Conservation (phyloP, 169 alveolate genomes). For the Theileria equi region DNA sequence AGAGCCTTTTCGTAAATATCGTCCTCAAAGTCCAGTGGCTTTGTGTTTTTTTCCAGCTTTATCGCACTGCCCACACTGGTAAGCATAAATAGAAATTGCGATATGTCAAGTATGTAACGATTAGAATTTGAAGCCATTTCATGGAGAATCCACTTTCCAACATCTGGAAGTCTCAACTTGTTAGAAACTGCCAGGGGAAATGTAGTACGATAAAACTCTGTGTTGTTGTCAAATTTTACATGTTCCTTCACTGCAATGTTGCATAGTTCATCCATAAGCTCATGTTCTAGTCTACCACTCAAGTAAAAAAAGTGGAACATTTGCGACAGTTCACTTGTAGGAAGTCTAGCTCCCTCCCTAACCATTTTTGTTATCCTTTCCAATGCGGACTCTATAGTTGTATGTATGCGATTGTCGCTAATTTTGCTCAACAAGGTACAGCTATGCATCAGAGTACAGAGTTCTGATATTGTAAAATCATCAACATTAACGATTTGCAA, state of each 20-base stretch:
- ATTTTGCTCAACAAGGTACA: too few relatives aligned
- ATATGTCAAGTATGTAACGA: conserved; percentile 1
- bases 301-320: conserved; percentile 43
- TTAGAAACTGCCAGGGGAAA: conserved; percentile 36
- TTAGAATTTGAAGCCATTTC: conserved; percentile 29
- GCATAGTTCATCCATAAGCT: conserved; percentile 11
- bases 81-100: conserved; percentile 53
- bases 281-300: conserved; percentile 25
- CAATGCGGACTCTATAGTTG: too few relatives aligned
- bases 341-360: not conserved
- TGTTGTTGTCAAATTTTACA: conserved; percentile 12
- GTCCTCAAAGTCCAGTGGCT: conserved; percentile 24
- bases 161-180: conserved; percentile 16
- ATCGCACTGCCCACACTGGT: conserved; percentile 3
- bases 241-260: not conserved
- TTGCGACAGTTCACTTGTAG: conserved; percentile 3
- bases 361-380: conserved; percentile 3
- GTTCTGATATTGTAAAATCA: too few relatives aligned
- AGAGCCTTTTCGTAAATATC: conserved; percentile 57
- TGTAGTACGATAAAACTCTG: conserved; percentile 44
- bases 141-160: conserved; percentile 40
- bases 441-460: too few relatives aligned
- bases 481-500: too few relatives aligned
- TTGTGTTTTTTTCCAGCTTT: not conserved
- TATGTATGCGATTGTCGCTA: too few relatives aligned